phyloP scores from a whole-genome alignment of 495 filamentous ascomycete species.

The Penicillium cosmopolitanum region DNA sequence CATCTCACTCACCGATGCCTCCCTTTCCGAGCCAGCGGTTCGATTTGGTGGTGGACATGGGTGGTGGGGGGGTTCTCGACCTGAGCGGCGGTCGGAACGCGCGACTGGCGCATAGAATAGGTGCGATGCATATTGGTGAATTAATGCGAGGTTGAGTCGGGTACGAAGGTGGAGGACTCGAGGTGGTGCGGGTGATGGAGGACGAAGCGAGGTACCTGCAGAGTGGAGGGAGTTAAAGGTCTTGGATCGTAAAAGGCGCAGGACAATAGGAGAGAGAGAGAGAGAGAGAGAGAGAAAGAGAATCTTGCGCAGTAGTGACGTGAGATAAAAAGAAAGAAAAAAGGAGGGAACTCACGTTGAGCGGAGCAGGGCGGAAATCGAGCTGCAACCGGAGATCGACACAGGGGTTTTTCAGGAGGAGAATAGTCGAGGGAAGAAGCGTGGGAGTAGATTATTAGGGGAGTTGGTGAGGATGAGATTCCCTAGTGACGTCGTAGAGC shows the following conservation, averaged over 20 bases:
- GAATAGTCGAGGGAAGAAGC: neutral
- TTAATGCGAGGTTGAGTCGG: conserved; percentile 6
- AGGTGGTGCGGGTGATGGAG: conserved; percentile 4
- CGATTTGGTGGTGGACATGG: conserved; percentile 86
- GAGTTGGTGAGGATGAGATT: conserved; percentile 4
- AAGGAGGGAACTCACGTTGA: conserved; percentile 22
- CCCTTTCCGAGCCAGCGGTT: conserved; percentile 83
- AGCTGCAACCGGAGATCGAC: conserved; percentile 36
- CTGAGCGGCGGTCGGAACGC: conserved; percentile 89
- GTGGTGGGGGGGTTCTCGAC: conserved; percentile 89
- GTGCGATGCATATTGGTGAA: conserved; percentile 82
- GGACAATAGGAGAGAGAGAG: conserved; percentile 23
- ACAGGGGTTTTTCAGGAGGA: conserved; percentile 16
- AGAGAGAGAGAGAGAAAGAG: conserved; percentile 17
- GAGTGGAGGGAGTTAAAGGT: conserved; percentile 15
- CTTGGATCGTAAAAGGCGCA: neutral
- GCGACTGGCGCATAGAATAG: conserved; percentile 96
- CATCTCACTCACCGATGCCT: conserved; percentile 71
- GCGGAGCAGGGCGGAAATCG: conserved; percentile 39
- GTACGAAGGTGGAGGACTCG: neutral
- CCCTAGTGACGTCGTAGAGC: conserved; percentile 46
- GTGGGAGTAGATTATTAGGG: neutral
- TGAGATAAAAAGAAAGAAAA: conserved; percentile 23
- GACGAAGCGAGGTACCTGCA: conserved; percentile 25
- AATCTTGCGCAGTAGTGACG: conserved; percentile 49